Base-by-base conservation (phyloP, 2,329 filamentous ascomycete genomes). In the Beauveria rudraprayagi region DNA sequence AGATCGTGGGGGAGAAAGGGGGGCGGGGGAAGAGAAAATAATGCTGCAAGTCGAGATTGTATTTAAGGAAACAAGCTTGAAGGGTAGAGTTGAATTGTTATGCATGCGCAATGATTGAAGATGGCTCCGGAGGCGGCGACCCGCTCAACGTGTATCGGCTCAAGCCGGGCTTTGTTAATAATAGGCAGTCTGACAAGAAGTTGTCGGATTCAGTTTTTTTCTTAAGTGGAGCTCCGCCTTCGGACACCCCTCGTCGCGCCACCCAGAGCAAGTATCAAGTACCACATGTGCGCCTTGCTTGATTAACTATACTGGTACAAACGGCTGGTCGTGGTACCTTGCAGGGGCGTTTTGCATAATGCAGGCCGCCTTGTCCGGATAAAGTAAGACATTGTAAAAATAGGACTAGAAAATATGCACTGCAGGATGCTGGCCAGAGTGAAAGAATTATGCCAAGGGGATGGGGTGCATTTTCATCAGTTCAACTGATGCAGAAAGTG, bases 191-290 rank as follows among this genome's bases (percentile, higher is more conserved):
- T 26, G 17, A 40, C 19, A 40, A 52, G 37, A 44, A 46, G n/a
- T 46, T 43, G 54, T 24, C 54, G 28, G 47, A 16, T 40, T 47
- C 30, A 11, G 3, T 30, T 40, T 56, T 48, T 40, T 56, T 40
- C 26, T 57, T 40, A 14, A 30, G 5, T 34, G 41, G 40, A 40
- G 57, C 57, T 60, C 57, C 57, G 57, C 48, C 57, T 60, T 60
- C 57, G 57, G 57, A 54, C 57, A 43, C 48, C 26, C 26, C 47
- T 58, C 44, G 47, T 53, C 43, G 26, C 56, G 56, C 56, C 56
- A 60, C 56, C 26, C 43, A 24, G 1, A 11, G 17, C 19, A 22
- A 43, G 24, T 14, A 11, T 46, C 17, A 51, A 51, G 56, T 58
- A 58, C 46, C 47, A 30, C 8, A 19, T 47, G 47, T 16, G 6